A percentile compares a stretch with the other conserved stretches of the same genome.
phyloP scores from a whole-genome alignment of 495 filamentous ascomycete species.

The Penicillium herquei region DNA sequence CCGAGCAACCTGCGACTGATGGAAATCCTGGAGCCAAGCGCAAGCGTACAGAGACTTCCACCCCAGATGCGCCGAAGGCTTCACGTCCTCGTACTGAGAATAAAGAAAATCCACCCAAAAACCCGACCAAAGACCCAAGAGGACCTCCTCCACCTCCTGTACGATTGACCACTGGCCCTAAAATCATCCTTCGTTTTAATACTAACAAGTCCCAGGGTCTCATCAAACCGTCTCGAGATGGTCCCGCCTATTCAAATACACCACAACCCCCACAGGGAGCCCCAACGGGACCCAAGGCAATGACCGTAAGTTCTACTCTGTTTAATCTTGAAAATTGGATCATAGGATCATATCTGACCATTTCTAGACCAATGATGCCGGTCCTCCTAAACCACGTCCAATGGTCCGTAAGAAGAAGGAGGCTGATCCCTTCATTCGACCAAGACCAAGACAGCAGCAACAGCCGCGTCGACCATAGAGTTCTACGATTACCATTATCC shows the following conservation, averaged over 20 bases:
- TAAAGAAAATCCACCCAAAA: conserved; percentile 10
- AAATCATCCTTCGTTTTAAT: background rate
- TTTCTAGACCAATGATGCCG: conserved; percentile 11
- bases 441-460: conserved; percentile 34
- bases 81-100: conserved; percentile 26
- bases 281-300: background rate
- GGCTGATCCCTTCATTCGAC: conserved; percentile 52
- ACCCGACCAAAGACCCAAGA: conserved; percentile 20
- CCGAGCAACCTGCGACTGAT: conserved; percentile 8
- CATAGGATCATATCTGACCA: conserved; percentile 2
- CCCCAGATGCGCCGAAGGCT: conserved; percentile 26
- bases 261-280: conserved; percentile 6
- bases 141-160: conserved; percentile 24
- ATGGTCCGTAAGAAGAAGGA: conserved; percentile 49
- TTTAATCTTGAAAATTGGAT: background rate
- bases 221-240: conserved; percentile 41
- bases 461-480: background rate
- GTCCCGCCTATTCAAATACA: conserved; percentile 27
- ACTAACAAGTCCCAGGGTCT: conserved; percentile 26
- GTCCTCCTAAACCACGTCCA: conserved; percentile 23
- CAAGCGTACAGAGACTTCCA: conserved; percentile 37
- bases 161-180: conserved; percentile 15
- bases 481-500: background rate
- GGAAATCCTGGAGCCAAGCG: conserved; percentile 37
- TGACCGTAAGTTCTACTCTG: background rate